A percentile compares a stretch with the other conserved stretches of the same genome.
These are phyloP conservation scores for Yamadazyma takamatsuzukensis DNA, from an alignment of 805 yeast genomes.

Conservation along the genomic window DNA sequence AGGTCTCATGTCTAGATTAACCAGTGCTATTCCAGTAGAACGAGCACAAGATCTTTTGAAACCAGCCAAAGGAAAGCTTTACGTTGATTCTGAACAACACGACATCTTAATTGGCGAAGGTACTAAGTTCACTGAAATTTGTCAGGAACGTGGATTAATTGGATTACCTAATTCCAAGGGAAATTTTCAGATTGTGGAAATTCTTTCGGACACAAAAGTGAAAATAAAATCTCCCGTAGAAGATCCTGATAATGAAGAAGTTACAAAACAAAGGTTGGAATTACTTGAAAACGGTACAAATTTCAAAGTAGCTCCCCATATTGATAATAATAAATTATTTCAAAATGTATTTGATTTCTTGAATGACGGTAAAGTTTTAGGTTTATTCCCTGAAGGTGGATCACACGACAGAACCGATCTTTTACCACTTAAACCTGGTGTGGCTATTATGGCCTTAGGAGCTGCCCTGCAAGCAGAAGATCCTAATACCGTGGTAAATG, in stretches of 20 bases:
- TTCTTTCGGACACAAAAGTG: conserved; percentile 8
- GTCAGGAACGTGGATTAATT: conserved; percentile 31
- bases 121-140: conserved; percentile 31
- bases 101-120: conserved; percentile 28
- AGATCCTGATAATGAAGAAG: conserved; percentile 2
- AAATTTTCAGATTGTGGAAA: conserved; percentile 24
- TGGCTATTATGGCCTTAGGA: conserved; percentile 44
- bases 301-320: conserved; percentile 36
- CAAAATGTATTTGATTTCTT: conserved; percentile 36
- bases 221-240: conserved; percentile 7
- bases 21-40: conserved; percentile 40
- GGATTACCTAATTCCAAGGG: conserved; percentile 37
- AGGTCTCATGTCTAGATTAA: conserved; percentile 29
- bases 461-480: conserved; percentile 28
- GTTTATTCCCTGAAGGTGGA: conserved; percentile 45
- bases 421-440: conserved; percentile 43
- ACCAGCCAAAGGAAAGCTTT: conserved; percentile 26
- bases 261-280: conserved; percentile 3
- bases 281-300: conserved; percentile 21
- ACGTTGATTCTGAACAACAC: conserved; percentile 14
- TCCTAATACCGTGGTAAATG: conserved; percentile 23
- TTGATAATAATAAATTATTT: conserved; percentile 35
- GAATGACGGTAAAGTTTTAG: conserved; percentile 29
- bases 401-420: conserved; percentile 41
- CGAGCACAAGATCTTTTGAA: conserved; percentile 38